Conservation (phyloP, 768 basidiomycete genomes). For the Tricholoma matsutake region DNA sequence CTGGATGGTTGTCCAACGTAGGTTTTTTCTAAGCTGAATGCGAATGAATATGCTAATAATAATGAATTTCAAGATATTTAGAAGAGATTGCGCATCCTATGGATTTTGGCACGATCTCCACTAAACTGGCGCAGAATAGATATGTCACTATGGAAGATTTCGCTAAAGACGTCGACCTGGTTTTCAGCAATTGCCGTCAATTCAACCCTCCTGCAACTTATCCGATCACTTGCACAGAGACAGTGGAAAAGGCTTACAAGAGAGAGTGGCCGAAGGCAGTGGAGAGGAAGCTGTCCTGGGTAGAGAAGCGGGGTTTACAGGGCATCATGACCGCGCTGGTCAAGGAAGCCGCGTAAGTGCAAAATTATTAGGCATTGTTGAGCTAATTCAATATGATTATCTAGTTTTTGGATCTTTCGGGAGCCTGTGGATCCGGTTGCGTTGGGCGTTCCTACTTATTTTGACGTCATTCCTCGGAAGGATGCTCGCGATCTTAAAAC, state of each 20-base stretch:
- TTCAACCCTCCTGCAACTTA: conserved; percentile 88
- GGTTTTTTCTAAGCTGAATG: conserved; percentile 27
- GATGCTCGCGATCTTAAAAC: conserved; percentile 84
- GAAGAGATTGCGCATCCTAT: conserved; percentile 91
- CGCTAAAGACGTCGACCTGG: conserved; percentile 72
- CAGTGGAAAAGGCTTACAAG: conserved; percentile 72
- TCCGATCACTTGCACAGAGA: conserved; percentile 67
- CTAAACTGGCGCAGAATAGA: conserved; percentile 60
- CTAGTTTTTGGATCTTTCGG: conserved; percentile 73
- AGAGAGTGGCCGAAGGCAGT: conserved; percentile 82
- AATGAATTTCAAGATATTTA: conserved; percentile 61
- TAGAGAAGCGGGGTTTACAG: conserved; percentile 78
- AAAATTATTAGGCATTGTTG: neutral
- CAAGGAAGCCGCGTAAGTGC: conserved; percentile 62
- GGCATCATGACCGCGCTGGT: conserved; percentile 65
- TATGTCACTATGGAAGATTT: conserved; percentile 85
- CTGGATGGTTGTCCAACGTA: conserved; percentile 89
- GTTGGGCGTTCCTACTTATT: conserved; percentile 84
- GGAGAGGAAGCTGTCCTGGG: conserved; percentile 69
- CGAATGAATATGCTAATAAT: conserved; percentile 7
- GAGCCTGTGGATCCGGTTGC: conserved; percentile 87
- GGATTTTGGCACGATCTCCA: conserved; percentile 84
- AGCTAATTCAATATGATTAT: conserved; percentile 8
- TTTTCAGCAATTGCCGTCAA: conserved; percentile 85
- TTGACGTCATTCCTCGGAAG: conserved; percentile 78